Evolutionary conservation across 2,329 filamentous ascomycete species (phyloP), one percentile per base, ranked within the genome.

Genomic region (Capronia coronata): DNA sequence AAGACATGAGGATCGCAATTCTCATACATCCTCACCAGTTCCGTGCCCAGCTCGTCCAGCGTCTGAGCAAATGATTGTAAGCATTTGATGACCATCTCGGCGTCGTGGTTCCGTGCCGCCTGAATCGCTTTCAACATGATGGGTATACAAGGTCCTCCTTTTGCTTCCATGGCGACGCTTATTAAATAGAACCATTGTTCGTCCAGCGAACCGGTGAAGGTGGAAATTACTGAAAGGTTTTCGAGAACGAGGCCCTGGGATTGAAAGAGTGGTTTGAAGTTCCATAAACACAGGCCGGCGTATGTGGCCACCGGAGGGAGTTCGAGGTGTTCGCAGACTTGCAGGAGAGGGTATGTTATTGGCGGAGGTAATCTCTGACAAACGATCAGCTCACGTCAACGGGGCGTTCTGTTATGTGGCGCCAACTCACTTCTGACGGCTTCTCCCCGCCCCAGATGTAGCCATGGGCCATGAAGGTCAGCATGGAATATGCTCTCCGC

Each of bases 181-280:
- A 97, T 82, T 10, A 98, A 76, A 66, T 97, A 98, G 66, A 98
- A 98, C 93, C 93, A 98, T 55, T 93, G 95, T 71, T 98, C 93
- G 65, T 98, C 93, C 48, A 94, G 75, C 6, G 89, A 90, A 43
- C 93, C 93, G 13, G 93, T 97, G 64, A 96, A 94, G 13, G 93
- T 96, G 62, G 83, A 81, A 53, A 97, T 75, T 1, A 87, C 93
- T 34, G 87, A 83, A 48, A 98, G 77, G 62, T 98, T 97, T 63
- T 93, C 84, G 39, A 97, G 76, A 63, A 94, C 87, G 49, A 93
- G 80, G 29, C 79, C 78, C 67, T 96, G 90, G 55, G 87, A 80
- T 52, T 82, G 71, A 64, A 97, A 96, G 47, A 97, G 78, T 0
- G 90, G 87, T 68, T 90, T 91, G 75, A 89, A 97, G 70, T 98